A percentile compares a stretch with the other conserved stretches of the same genome.
phyloP scores from a whole-genome alignment of 2,329 filamentous ascomycete genomes.

The Nothopassalora personata region DNA sequence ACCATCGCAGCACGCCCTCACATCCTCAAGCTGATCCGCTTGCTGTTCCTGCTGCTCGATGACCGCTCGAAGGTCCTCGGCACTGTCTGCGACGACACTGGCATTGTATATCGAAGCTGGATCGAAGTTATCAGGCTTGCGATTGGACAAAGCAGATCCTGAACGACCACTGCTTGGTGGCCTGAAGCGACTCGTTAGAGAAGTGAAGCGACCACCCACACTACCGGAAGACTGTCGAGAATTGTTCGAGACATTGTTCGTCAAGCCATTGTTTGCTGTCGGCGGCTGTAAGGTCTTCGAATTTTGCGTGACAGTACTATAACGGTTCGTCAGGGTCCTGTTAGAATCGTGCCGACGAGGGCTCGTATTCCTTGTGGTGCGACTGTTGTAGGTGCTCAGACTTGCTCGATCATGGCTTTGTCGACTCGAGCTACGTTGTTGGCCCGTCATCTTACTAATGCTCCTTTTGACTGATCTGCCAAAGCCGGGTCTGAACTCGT shows the following conservation, averaged over 20 bases:
- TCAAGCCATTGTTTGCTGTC: conserved; percentile 2
- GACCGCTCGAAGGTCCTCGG: conserved; percentile 74
- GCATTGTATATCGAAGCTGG: conserved; percentile 44
- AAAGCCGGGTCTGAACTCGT: conserved; percentile 73
- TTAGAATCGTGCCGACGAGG: conserved; percentile 39
- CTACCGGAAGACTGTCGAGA: conserved; percentile 17
- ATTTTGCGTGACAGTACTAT: conserved; percentile 1
- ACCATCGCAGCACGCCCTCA: conserved; percentile 96
- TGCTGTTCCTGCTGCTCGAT: conserved; percentile 73
- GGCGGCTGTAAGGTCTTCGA: conserved; percentile 7
- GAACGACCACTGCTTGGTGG: conserved; percentile 21
- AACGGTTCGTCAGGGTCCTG: conserved; percentile 9
- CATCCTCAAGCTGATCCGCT: conserved; percentile 81
- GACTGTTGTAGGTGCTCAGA: conserved; percentile 38
- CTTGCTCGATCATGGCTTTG: conserved; percentile 25
- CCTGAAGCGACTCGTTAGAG: conserved; percentile 23
- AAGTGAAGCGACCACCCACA: conserved; percentile 40
- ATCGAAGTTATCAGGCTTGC: conserved; percentile 16
- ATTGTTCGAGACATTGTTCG: conserved; percentile 9
- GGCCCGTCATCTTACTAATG: conserved; percentile 49
- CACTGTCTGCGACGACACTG: conserved; percentile 57
- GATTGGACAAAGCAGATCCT: conserved; percentile 15
- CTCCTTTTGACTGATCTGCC: conserved; percentile 41
- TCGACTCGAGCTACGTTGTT: conserved; percentile 49
- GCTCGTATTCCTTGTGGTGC: conserved; percentile 61